A percentile compares a stretch with the other conserved stretches of the same genome.
Evolutionary conservation across 257 asterid genomes (phyloP).

Genomic region (Gentiana dahurica): DNA sequence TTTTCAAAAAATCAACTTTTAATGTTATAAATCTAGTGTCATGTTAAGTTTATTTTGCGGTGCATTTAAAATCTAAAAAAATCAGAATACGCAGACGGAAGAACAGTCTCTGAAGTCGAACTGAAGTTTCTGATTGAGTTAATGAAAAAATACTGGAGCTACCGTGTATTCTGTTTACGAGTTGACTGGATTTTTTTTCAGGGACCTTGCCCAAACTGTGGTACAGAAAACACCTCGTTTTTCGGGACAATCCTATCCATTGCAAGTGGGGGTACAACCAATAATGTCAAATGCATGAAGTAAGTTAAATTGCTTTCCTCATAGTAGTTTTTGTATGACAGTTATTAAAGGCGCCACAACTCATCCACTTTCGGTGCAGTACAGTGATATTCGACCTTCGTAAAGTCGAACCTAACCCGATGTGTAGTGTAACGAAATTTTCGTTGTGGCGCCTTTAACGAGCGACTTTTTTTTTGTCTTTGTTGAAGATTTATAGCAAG

Average conservation of each 20-base stretch:
- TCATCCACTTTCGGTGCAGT: too few species aligned
- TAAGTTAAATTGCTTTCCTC: slow-evolving; percentile 21
- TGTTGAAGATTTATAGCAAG: too few species aligned
- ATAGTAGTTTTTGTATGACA: neutral
- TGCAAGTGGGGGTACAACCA: slow-evolving; percentile 72
- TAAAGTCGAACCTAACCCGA: too few species aligned
- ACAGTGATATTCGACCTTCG: too few species aligned
- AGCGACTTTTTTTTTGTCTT: neutral
- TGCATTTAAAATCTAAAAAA: too few species aligned
- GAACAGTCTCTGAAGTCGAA: too few species aligned
- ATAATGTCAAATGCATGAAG: slow-evolving; percentile 68
- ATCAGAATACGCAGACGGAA: too few species aligned
- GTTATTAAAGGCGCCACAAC: neutral
- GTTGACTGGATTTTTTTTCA: slow-evolving; percentile 19
- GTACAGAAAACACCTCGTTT: slow-evolving; percentile 87
- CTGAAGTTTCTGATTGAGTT: too few species aligned
- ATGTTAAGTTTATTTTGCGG: neutral
- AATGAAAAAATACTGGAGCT: too few species aligned
- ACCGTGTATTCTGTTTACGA: neutral
- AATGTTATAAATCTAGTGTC: neutral
- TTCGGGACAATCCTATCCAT: slow-evolving; percentile 85
- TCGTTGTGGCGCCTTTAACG: too few species aligned
- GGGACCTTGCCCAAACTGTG: slow-evolving; percentile 99
- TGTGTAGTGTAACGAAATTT: too few species aligned
- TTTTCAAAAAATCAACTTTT: too few species aligned